phyloP scores from a whole-genome alignment of 148 eudicot species.

The Limonium bicolor region DNA sequence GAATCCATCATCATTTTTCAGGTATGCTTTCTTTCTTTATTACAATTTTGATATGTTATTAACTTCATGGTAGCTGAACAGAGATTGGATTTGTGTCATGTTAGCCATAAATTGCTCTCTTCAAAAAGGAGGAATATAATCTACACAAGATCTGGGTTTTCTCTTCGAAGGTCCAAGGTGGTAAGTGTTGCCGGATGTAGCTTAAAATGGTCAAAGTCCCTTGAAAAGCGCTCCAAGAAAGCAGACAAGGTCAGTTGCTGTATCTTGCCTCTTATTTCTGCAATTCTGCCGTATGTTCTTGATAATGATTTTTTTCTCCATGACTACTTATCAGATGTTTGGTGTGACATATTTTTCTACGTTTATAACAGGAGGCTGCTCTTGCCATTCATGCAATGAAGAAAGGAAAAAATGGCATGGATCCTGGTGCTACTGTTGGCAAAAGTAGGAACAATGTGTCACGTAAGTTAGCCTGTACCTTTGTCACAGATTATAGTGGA shows the following conservation, averaged over 20 bases:
- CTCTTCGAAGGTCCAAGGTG: slow-evolving; percentile 76
- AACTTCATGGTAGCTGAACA: slow-evolving; percentile 7
- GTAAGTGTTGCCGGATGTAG: slow-evolving; percentile 73
- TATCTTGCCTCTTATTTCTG: background rate
- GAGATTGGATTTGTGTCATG: slow-evolving; percentile 10
- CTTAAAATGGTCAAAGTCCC: slow-evolving; percentile 94
- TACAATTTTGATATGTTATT: slow-evolving; percentile 2
- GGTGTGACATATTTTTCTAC: too few species aligned
- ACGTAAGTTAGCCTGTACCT: slow-evolving; percentile 52
- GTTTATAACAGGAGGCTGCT: slow-evolving; percentile 63
- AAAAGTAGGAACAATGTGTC: slow-evolving; percentile 26
- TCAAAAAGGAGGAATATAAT: slow-evolving; percentile 62
- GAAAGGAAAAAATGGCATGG: slow-evolving; percentile 24
- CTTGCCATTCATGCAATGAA: slow-evolving; percentile 50
- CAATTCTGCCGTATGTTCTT: background rate
- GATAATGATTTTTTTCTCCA: background rate
- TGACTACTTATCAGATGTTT: background rate
- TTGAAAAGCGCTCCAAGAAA: slow-evolving; percentile 59
- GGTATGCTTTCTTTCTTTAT: slow-evolving; percentile 17
- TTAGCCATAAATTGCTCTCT: slow-evolving; percentile 56
- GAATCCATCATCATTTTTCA: slow-evolving; percentile 21
- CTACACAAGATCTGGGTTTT: slow-evolving; percentile 86
- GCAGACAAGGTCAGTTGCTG: slow-evolving; percentile 60
- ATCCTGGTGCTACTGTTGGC: slow-evolving; percentile 19
- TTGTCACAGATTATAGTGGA: too few species aligned